A percentile compares a stretch with the other conserved stretches of the same genome.
phyloP scores from a whole-genome alignment of 306 rosid genomes.

The Lithocarpus polystachyus region DNA sequence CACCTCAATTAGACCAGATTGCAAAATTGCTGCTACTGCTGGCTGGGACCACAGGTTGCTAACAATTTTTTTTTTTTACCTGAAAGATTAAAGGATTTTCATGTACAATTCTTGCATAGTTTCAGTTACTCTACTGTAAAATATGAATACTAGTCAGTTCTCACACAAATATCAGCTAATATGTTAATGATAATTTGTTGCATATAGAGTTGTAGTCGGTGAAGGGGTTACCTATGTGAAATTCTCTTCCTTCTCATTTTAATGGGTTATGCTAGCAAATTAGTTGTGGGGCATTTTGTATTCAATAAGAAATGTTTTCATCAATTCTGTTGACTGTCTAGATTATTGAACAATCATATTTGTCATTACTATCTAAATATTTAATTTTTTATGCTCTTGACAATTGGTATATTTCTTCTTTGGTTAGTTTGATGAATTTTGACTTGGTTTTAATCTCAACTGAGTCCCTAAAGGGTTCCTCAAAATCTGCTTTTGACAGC shows the following conservation, averaged over 20 bases:
- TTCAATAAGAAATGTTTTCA: not conserved
- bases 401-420: not conserved
- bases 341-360: not conserved
- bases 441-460: not conserved
- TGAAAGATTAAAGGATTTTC: not conserved
- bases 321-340: not conserved
- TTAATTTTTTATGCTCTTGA: not conserved
- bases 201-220: not conserved
- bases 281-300: not conserved
- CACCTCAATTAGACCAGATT: slow-evolving; percentile 74
- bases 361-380: not conserved
- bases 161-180: not conserved
- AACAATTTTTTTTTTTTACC: not conserved
- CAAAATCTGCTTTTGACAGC: not conserved
- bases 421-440: not conserved
- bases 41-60: slow-evolving; percentile 98
- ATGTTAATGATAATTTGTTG: not conserved
- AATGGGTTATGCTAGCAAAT: not conserved
- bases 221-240: not conserved
- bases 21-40: slow-evolving; percentile 80
- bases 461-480: not conserved
- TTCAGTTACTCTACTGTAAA: not conserved
- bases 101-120: not conserved
- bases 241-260: not conserved
- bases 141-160: not conserved